Base-by-base conservation (phyloP, 164 flowering plant genomes). In the Stephania japonica region DNA sequence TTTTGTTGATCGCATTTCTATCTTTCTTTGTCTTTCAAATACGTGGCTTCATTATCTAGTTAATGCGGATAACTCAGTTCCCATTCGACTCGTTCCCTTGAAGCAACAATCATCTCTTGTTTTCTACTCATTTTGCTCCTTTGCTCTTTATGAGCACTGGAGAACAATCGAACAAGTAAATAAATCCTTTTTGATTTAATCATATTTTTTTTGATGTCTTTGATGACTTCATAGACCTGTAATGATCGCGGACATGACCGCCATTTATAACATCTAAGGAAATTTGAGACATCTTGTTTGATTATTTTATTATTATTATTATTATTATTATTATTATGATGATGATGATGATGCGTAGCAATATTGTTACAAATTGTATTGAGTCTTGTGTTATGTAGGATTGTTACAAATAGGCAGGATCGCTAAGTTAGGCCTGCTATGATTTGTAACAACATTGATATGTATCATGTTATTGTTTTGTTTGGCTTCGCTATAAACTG, bases 151-250 rank as follows among this genome's bases (percentile, higher is more conserved):
- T 77, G 86, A 83, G 80, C 80, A 43, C 75, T 78, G 78, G 84
- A 16, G 53, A 83, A 85, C 83, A 84, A 79, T 80, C 0, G 68
- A 24, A n/a, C 74, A 72, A 21, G 49, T 23, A 62, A 21, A 26
- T 23, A 62, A 9, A 72, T 43, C 23, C 43, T 24, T 72, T 38
- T 72, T 42, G 4, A 9, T 19, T 42, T 4, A 10, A 5, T 19
- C 7, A n/a, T 9, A 42, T 0, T 82, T 27, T 76, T 82, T 59
- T 32, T 2, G 24, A 25, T 27, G 80, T 69, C 73, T 38, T 67
- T 73, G 78, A 76, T 75, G 84, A 77, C 80, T 72, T 73, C 65
- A 80, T 77, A 77, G 80, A 81, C 83, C 80, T 81, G 80, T 78
- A 70, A 68, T 13, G 81, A 80, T 59, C 67, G 76, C 27, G 74